Base-by-base conservation (phyloP, 2,329 filamentous ascomycete species). In the Dactylonectria estremocensis region DNA sequence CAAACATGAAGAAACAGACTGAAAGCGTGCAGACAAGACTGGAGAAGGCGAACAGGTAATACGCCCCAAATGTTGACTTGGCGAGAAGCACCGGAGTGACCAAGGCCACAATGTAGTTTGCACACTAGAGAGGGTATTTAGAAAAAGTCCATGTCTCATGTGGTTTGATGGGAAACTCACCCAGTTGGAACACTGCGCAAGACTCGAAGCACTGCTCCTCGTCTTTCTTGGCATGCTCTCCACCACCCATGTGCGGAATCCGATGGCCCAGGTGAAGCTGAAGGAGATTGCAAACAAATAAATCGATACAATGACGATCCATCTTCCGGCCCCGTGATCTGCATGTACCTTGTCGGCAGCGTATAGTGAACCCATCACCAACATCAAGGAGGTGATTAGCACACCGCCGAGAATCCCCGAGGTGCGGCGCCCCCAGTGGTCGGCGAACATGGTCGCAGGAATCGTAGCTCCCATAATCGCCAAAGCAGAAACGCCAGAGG, bases 401-500 rank as follows among this genome's bases (percentile, higher is more conserved):
- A 86, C 65, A 0, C 88, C 90, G 56, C 85, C 88, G 0, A 83
- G 75, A 5, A 91, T 81, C 10, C 86, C 85, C 1, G 84, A 86
- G 6, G 83, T 84, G 6, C 87, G 83, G 2, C 88, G 83, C 0
- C 88, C 88, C 84, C 88, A 89, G 48, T 79, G 79, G 69, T 91
- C 89, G 0, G 88, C 86, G 55, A 85, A 84, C 2, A 89, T 77
- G 2, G 86, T 82, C 0, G 86, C 88, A 0, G 88, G 87, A 2
- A 90, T 82, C 0, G 87, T 88, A 16, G 84, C 82, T 7, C 81
- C 81, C 18, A 90, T 82, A 66, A 90, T 90, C 3, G 88, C 82
- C 2, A 91, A 76, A 0, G 87, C 88, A 0, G 88, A 89, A 8
- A 91, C 82, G 0, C 89, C 88, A 0, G 88, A 90, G 0, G 89